These are phyloP conservation scores for Tolypocladium album DNA, from an alignment of 2,329 filamentous ascomycete species.

Conservation along the genomic window DNA sequence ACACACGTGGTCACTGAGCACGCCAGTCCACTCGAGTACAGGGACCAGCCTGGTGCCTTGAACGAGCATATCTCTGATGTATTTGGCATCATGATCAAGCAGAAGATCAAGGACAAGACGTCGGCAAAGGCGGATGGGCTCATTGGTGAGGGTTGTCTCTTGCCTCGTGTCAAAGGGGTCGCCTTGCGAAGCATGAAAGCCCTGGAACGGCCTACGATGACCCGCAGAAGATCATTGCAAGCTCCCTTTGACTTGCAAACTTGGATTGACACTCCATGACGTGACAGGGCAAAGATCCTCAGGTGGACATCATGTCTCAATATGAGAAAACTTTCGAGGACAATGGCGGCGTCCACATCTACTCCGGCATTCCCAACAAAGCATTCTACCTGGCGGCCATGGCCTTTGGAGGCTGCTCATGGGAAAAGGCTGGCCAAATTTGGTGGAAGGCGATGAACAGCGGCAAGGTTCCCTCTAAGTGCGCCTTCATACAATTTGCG, in stretches of 20 bases:
- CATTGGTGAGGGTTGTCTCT: conserved; percentile 40
- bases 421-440: conserved; percentile 41
- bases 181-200: conserved; percentile 41
- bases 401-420: conserved; percentile 40
- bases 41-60: conserved; percentile 40
- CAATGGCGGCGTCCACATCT: conserved; percentile 43
- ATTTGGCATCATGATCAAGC: conserved; percentile 48
- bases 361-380: conserved; percentile 46
- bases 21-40: conserved; percentile 37
- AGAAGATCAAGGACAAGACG: conserved; percentile 34
- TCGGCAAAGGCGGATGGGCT: conserved; percentile 41
- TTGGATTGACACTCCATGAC: not conserved
- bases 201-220: conserved; percentile 43
- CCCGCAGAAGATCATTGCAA: conserved; percentile 25
- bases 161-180: conserved; percentile 37
- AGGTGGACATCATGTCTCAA: conserved; percentile 35
- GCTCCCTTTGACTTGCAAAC: not conserved
- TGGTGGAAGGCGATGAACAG: conserved; percentile 40
- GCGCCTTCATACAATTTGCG: conserved; percentile 37
- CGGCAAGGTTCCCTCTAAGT: conserved; percentile 26
- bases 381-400: conserved; percentile 40
- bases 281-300: conserved; percentile 38
- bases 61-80: conserved; percentile 47
- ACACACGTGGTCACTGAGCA: conserved; percentile 44
- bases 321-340: conserved; percentile 30